Evolutionary conservation across 495 filamentous ascomycete genomes (phyloP), one percentile per base, ranked within the genome.

Genomic region (Trichoderma reesei): DNA sequence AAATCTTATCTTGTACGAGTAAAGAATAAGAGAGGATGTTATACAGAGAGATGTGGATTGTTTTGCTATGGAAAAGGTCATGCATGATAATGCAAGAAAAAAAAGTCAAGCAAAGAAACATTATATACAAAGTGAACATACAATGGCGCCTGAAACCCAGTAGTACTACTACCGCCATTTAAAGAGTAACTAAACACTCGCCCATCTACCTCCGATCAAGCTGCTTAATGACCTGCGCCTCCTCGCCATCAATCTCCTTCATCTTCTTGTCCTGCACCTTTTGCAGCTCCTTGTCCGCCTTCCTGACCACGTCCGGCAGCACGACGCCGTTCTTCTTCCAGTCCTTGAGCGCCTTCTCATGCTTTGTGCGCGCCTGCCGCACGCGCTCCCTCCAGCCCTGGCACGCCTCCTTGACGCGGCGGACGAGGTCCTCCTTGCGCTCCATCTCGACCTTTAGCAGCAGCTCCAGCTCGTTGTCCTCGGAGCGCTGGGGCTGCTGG

Each of bases 181-280:
- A n/a, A n/a, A n/a, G n/a, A n/a, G n/a, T n/a, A n/a, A n/a, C n/a
- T n/a, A n/a, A n/a, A n/a, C n/a, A n/a, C n/a, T 18, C 5, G 18
- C 39, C 39, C 7, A 5, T 44, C 18, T 46, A 41, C 7, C 38
- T 60, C 34, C 31, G 38, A 41, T 31, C 26, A 7, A 61, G 39
- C 31, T 46, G 60, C 44, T 63, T 44, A 18, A 51, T 8, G 16
- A 36, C 37, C 36, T 60, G 61, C 63, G 67, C 66, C 71, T 90
- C 88, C 39, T 83, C 74, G 64, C 79, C 81, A 74, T 87, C 87
- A 16, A 92, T 83, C 65, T 85, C 86, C 65, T 77, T 82, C 68
- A 85, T 80, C 61, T 83, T 81, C 70, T 86, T 86, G 65, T 92
- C 87, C 42, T 89, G 84, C 64, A 89, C 67, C 76, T 90, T 90